Percentiles rank a stretch among this genome's conserved stretches.
phyloP scores from a whole-genome alignment of 1,139 yeast species.

The Geotrichum phurueaensis region DNA sequence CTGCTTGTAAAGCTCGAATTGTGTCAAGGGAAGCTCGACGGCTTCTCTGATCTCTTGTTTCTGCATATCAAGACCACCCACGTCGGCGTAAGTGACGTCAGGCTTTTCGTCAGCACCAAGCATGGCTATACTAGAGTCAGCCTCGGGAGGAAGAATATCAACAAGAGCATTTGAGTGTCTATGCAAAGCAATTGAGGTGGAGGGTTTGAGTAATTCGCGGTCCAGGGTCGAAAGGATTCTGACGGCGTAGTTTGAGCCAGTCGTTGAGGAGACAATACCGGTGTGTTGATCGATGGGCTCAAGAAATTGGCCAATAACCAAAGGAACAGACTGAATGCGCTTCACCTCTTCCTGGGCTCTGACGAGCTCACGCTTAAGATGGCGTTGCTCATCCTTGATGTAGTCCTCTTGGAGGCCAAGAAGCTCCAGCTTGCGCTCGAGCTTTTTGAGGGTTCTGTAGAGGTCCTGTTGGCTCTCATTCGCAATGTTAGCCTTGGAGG shows the following conservation, averaged over 20 bases:
- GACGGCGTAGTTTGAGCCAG: conserved; percentile 96
- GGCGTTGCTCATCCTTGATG: conserved; percentile 96
- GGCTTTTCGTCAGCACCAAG: conserved; percentile 93
- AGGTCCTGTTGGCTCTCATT: conserved; percentile 44
- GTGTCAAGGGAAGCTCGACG: conserved; percentile 92
- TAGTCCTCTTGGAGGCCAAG: conserved; percentile 87
- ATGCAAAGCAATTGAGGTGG: conserved; percentile 93
- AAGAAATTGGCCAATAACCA: conserved; percentile 95
- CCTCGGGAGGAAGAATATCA: conserved; percentile 96
- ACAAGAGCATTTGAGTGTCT: conserved; percentile 97
- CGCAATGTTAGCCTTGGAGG: neutral
- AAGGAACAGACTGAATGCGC: conserved; percentile 93
- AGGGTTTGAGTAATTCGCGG: conserved; percentile 87
- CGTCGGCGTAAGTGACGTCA: conserved; percentile 77
- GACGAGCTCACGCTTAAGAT: conserved; percentile 84
- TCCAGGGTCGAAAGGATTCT: conserved; percentile 90
- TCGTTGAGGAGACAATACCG: conserved; percentile 94
- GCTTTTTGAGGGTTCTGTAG: conserved; percentile 74
- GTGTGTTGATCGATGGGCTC: conserved; percentile 97
- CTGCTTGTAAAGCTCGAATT: conserved; percentile 91
- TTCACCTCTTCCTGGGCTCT: conserved; percentile 98
- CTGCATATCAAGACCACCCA: conserved; percentile 98
- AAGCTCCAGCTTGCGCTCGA: conserved; percentile 84
- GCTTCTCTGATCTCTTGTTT: conserved; percentile 98
- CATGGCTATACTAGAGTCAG: conserved; percentile 92